Percentiles rank a stretch among this genome's conserved stretches.
phyloP scores from a whole-genome alignment of 2,329 filamentous ascomycete genomes.

The Fonsecaea pedrosoi region DNA sequence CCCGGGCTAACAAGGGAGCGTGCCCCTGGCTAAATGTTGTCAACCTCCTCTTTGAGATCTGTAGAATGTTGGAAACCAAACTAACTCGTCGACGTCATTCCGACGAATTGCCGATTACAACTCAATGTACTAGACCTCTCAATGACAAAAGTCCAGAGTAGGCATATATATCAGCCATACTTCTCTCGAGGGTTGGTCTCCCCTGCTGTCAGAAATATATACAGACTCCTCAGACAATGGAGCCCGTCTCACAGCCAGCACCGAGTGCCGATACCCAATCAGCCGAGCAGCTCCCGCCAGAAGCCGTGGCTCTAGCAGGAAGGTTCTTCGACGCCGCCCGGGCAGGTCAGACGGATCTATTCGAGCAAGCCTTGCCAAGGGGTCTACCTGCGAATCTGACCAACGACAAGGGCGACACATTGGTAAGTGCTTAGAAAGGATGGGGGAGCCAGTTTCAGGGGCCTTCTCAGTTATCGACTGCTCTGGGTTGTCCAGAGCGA shows the following conservation, averaged over 20 bases:
- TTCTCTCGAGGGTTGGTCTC: neutral
- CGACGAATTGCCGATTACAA: slow-evolving; percentile 8
- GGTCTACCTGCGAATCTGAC: slow-evolving; percentile 74
- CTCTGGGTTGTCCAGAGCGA: neutral
- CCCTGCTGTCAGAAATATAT: slow-evolving; percentile 3
- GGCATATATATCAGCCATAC: slow-evolving; percentile 14
- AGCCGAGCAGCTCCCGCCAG: slow-evolving; percentile 60
- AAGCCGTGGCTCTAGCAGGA: slow-evolving; percentile 69
- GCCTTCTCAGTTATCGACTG: neutral
- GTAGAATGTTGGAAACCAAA: neutral
- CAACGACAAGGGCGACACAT: slow-evolving; percentile 75
- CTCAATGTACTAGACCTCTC: neutral
- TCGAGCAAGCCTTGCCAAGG: slow-evolving; percentile 68
- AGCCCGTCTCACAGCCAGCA: slow-evolving; percentile 12
- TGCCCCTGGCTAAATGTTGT: neutral
- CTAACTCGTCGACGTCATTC: slow-evolving; percentile 9
- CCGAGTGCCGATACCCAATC: slow-evolving; percentile 14
- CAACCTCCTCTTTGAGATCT: neutral
- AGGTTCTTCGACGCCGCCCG: slow-evolving; percentile 73
- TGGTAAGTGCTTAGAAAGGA: slow-evolving; percentile 53
- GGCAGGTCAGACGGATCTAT: slow-evolving; percentile 62
- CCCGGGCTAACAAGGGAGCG: neutral
- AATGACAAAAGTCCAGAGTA: neutral
- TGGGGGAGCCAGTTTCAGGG: neutral
- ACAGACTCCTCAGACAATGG: slow-evolving; percentile 7